A percentile compares a stretch with the other conserved stretches of the same genome.
Evolutionary conservation across 2,329 filamentous ascomycete genomes (phyloP).

Genomic region (Scolecobasidium constrictum): DNA sequence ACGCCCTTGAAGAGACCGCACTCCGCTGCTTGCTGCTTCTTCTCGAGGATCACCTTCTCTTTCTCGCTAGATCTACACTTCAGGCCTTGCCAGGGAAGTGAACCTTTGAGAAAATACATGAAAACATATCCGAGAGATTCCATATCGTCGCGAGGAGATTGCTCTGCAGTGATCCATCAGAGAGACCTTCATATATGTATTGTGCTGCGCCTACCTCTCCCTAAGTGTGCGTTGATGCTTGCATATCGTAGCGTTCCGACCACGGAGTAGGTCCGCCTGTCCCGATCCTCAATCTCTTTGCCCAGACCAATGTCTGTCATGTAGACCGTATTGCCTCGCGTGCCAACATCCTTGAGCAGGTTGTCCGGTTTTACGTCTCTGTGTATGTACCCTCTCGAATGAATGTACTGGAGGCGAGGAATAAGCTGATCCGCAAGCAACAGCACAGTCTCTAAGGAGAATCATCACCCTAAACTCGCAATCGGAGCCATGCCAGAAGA

Average conservation of each 20-base stretch:
- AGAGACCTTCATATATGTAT: slow-evolving; percentile 6
- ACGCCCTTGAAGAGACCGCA: slow-evolving; percentile 9
- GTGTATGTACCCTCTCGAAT: slow-evolving; percentile 10
- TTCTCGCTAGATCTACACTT: slow-evolving; percentile 13
- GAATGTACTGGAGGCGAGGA: slow-evolving; percentile 11
- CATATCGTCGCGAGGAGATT: slow-evolving; percentile 18
- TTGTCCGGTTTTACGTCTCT: slow-evolving; percentile 13
- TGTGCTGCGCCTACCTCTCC: slow-evolving; percentile 11
- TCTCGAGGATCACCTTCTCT: slow-evolving; percentile 13
- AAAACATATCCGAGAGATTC: slow-evolving; percentile 19
- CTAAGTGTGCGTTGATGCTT: slow-evolving; percentile 16
- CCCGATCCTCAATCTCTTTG: slow-evolving; percentile 11
- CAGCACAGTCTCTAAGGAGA: slow-evolving; percentile 14
- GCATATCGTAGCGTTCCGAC: slow-evolving; percentile 15
- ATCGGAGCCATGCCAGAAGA: slow-evolving; percentile 14
- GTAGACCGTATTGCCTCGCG: slow-evolving; percentile 14
- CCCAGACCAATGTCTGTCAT: slow-evolving; percentile 12
- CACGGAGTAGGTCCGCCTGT: slow-evolving; percentile 11
- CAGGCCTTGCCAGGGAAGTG: slow-evolving; percentile 19
- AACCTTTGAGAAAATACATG: slow-evolving; percentile 18
- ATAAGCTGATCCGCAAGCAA: slow-evolving; percentile 13
- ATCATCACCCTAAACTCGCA: slow-evolving; percentile 15
- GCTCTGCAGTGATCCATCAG: slow-evolving; percentile 14
- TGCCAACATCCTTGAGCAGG: slow-evolving; percentile 12
- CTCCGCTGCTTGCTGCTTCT: slow-evolving; percentile 3